These are phyloP conservation scores for Saksenaea vasiformis DNA, from an alignment of 371 early-diverging fungal species.

Conservation along the genomic window DNA sequence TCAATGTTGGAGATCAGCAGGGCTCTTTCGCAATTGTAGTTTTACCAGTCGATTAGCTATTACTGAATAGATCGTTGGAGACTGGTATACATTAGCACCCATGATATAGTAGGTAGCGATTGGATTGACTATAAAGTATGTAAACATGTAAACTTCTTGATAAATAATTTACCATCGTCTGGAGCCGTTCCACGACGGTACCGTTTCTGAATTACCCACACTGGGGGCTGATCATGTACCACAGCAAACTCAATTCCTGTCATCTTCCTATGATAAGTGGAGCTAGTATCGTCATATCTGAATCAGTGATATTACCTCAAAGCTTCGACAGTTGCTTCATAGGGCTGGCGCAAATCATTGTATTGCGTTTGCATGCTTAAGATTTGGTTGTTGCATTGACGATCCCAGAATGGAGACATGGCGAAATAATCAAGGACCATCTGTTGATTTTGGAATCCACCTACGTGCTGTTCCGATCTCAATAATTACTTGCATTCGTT, in stretches of 20 bases:
- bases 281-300: neutral
- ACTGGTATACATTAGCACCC: conserved; percentile 92
- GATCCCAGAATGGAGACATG: conserved; percentile 96
- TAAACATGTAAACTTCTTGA: neutral
- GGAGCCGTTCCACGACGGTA: conserved; percentile 60
- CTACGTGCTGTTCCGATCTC: conserved; percentile 47
- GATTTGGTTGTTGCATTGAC: conserved; percentile 92
- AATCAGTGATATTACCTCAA: conserved; percentile 46
- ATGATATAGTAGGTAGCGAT: conserved; percentile 86
- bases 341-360: conserved; percentile 74
- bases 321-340: conserved; percentile 57
- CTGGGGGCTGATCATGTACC: conserved; percentile 73
- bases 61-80: conserved; percentile 84
- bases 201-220: conserved; percentile 87
- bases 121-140: conserved; percentile 46
- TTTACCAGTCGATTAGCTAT: conserved; percentile 81
- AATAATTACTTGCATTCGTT: neutral
- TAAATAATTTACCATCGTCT: conserved; percentile 50
- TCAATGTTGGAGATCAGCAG: neutral
- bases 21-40: neutral
- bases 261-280: conserved; percentile 66
- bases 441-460: conserved; percentile 72
- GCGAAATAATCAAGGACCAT: conserved; percentile 96
- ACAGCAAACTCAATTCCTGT: conserved; percentile 88
- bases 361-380: conserved; percentile 97